Evolutionary conservation across 129 eudicot genomes (phyloP).

Genomic region (Artemisia argyi): DNA sequence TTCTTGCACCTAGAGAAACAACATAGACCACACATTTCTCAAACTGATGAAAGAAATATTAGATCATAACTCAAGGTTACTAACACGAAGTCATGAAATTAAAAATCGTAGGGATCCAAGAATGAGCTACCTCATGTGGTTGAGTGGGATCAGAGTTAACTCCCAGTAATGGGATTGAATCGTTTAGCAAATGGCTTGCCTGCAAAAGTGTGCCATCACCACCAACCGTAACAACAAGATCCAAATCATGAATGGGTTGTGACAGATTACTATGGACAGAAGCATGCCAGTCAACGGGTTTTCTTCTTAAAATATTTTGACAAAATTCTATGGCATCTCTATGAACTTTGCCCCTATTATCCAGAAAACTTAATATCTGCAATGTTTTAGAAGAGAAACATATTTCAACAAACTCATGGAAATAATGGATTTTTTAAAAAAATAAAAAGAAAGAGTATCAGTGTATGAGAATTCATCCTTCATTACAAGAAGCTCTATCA

Average conservation of each 20-base stretch:
- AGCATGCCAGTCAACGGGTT: slow-evolving; percentile 61
- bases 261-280: slow-evolving; percentile 53
- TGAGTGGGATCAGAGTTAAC: slow-evolving; percentile 94
- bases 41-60: background rate
- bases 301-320: slow-evolving; percentile 59
- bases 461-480: background rate
- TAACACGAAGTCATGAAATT: background rate
- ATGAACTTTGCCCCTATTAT: slow-evolving; percentile 62
- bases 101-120: background rate
- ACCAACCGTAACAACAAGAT: slow-evolving; percentile 79
- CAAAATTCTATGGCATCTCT: slow-evolving; percentile 71
- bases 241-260: slow-evolving; percentile 66
- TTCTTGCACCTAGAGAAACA: slow-evolving; percentile 59
- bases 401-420: background rate
- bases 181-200: slow-evolving; percentile 85
- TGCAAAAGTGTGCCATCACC: slow-evolving; percentile 92
- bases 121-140: slow-evolving; percentile 63
- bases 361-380: slow-evolving; percentile 59
- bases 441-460: background rate
- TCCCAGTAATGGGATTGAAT: slow-evolving; percentile 77
- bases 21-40: slow-evolving; percentile 15
- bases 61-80: background rate
- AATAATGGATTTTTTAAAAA: background rate
- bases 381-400: slow-evolving; percentile 6
- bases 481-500: slow-evolving; percentile 14